A percentile compares a stretch with the other conserved stretches of the same genome.
Conservation (phyloP, 164 flowering plant genomes). For the Nymphaea colorata region DNA sequence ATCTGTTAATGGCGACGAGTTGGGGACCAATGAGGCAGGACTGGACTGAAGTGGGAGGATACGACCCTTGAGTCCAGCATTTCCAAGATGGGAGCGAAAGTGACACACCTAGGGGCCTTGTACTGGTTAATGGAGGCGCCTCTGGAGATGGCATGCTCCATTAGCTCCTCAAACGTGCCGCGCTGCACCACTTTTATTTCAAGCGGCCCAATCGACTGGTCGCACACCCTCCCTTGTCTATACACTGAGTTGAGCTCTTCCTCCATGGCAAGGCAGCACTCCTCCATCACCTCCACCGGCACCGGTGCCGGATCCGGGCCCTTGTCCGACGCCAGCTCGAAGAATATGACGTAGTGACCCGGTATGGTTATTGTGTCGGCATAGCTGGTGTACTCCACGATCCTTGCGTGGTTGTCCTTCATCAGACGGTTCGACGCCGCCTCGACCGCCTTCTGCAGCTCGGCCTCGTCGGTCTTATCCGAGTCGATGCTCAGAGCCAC, state of each 20-base stretch:
- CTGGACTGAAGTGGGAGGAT: conserved; percentile 27
- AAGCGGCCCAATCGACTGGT: conserved; percentile 26
- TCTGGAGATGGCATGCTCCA: conserved; percentile 40
- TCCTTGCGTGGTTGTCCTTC: conserved; percentile 10
- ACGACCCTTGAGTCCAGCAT: conserved; percentile 25
- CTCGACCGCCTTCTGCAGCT: conserved; percentile 30
- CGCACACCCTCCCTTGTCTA: conserved; percentile 24
- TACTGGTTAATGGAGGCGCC: conserved; percentile 39
- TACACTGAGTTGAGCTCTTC: conserved; percentile 26
- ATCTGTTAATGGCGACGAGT: too few species aligned
- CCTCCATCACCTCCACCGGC: conserved; percentile 2
- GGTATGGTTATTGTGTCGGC: conserved; percentile 27
- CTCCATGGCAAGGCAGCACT: conserved; percentile 29
- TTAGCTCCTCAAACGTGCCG: conserved; percentile 36
- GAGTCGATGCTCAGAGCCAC: conserved; percentile 31
- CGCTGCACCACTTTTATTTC: conserved; percentile 28
- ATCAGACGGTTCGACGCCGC: conserved; percentile 14
- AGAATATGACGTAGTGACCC: conserved; percentile 33
- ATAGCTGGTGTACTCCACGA: conserved; percentile 31
- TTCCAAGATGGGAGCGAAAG: conserved; percentile 26
- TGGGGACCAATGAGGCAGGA: neutral
- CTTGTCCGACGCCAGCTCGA: conserved; percentile 25
- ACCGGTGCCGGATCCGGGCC: conserved; percentile 11
- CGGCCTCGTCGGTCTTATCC: conserved; percentile 32
- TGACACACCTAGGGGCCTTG: conserved; percentile 37